Evolutionary conservation across 768 basidiomycete genomes (phyloP), one percentile per base, ranked within the genome.

Genomic region (Botryobasidium botryosum): DNA sequence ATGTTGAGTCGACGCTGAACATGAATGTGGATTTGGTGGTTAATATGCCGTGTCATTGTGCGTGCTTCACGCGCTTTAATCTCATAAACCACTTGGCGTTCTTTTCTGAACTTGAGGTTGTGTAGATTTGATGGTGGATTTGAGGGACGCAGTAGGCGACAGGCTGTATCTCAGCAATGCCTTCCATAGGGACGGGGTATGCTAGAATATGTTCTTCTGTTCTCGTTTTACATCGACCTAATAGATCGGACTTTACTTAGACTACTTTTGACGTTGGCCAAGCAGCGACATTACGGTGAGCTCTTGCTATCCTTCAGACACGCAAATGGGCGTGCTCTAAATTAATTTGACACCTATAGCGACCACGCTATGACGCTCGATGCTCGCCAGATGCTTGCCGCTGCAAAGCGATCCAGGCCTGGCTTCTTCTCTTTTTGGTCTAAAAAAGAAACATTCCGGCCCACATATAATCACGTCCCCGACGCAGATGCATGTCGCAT

Each of bases 131-230:
- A 7, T 15, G 40, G 80, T 96, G 21, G 92, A 97, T 57, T 58
- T 99, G 49, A 68, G 90, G 47, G 92, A 99, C 58, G 83, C 82
- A 0, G 70, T 94, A n/a, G 92, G 92, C 2, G 92, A 99, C 59
- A 68, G 92, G 33, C 56, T 99, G 26, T 82, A 79, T 58, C 70
- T 97, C 47, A 88, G 75, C 54, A 68, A 72, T 49, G 75, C 74
- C 21, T 75, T 96, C 56, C 74, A 68, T 46, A 75, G 87, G 44
- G 91, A 99, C 54, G 87, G 90, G 31, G 83, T 85, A 56, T 49
- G 12, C 13, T 10, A 6, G 7, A 27, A 1, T 28, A 28, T 10
- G 20, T 40, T 23, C 25, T 40, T 28, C 20, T 10, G 20, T 40
- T 23, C 25, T 40, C 31, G 21, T 31, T 29, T 41, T 15, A 47